phyloP scores from a whole-genome alignment of 1,284 basidiomycete species.

The Fomitopsis betulina region DNA sequence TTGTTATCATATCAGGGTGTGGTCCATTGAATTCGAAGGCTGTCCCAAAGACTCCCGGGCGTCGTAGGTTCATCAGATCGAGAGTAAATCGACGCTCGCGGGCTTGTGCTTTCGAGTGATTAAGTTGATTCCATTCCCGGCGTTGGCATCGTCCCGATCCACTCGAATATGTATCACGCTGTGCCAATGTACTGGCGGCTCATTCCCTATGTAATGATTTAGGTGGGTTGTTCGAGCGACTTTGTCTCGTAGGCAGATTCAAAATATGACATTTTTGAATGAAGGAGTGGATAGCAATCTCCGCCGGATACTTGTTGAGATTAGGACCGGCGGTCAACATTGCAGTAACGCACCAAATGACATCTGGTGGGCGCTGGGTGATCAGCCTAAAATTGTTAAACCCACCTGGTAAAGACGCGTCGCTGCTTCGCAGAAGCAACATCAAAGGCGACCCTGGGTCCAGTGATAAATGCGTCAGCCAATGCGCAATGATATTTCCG shows the following conservation, averaged over 20 bases:
- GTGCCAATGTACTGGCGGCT: no score
- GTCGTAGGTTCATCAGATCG: not conserved
- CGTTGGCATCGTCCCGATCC: no score
- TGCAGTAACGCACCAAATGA: not conserved
- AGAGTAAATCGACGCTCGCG: not conserved
- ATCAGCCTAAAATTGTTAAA: not conserved
- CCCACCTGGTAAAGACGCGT: not conserved
- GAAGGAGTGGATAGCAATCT: not conserved
- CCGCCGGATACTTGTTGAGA: not conserved
- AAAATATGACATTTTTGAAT: no score
- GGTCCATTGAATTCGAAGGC: not conserved
- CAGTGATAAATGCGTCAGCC: conserved; percentile 1
- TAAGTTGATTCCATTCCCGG: no score
- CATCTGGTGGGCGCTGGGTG: not conserved
- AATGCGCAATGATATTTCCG: not conserved
- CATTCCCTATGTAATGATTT: no score
- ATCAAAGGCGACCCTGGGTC: not conserved
- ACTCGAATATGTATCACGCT: no score
- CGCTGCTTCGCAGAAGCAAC: not conserved
- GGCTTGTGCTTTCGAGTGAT: no score
- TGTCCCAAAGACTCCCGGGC: not conserved
- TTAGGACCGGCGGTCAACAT: not conserved
- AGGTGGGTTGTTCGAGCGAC: not conserved
- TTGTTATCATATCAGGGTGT: not conserved
- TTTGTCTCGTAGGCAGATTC: no score